Conservation (phyloP, 306 rosid genomes). For the Quercus aquifolioides region DNA sequence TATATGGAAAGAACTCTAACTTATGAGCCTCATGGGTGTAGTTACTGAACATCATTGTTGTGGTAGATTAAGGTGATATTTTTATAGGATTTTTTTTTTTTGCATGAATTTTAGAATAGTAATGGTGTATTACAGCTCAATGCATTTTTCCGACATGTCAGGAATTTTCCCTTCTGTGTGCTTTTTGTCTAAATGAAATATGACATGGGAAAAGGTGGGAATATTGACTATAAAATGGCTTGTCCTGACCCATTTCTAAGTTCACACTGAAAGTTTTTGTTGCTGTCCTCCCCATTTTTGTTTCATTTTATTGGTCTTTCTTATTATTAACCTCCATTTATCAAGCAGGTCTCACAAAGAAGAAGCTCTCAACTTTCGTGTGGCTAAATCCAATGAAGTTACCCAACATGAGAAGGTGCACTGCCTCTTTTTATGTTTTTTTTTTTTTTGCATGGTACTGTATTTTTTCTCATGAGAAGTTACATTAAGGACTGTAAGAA, state of each 20-base stretch:
- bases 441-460: conserved; percentile 1
- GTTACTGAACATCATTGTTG: not conserved
- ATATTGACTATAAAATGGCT: conserved; percentile 13
- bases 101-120: not conserved
- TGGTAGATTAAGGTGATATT: not conserved
- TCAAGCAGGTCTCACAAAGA: conserved; percentile 71
- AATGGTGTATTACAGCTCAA: not conserved
- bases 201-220: conserved; percentile 7
- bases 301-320: not conserved
- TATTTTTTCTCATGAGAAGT: conserved; percentile 7
- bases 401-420: conserved; percentile 78
- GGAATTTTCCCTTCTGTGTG: not conserved
- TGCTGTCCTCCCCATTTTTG: conserved; percentile 6
- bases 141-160: not conserved
- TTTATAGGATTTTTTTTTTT: not conserved
- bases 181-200: conserved; percentile 20
- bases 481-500: conserved; percentile 2
- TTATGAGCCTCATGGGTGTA: not conserved
- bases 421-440: not conserved
- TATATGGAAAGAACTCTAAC: not conserved
- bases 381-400: conserved; percentile 66
- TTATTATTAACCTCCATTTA: conserved; percentile 2
- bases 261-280: conserved; percentile 2
- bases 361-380: conserved; percentile 78
- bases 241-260: not conserved